Conservation (phyloP, 1,284 basidiomycete genomes). For the Jaminaea rosea region DNA sequence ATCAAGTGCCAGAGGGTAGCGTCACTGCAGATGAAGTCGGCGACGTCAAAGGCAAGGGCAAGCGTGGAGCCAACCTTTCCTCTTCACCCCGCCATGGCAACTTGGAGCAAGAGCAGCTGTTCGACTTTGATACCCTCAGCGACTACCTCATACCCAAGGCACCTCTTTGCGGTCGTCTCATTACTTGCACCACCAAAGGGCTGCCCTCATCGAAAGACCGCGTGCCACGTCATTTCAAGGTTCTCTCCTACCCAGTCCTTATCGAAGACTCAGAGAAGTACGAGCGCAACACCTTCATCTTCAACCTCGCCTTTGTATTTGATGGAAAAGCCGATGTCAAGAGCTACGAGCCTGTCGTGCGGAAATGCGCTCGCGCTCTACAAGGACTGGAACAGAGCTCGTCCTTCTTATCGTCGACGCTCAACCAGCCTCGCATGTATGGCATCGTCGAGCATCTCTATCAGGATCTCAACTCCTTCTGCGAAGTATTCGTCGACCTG, state of each 20-base stretch:
- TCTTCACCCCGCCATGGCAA: too few species aligned
- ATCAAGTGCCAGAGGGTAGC: conserved; percentile 79
- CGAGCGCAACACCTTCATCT: conserved; percentile 61
- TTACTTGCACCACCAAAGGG: conserved; percentile 57
- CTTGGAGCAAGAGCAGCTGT: conserved; percentile 52
- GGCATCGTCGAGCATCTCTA: conserved; percentile 90
- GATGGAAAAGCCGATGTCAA: conserved; percentile 74
- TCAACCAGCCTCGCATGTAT: conserved; percentile 64
- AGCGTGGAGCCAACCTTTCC: neutral
- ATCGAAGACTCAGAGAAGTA: conserved; percentile 34
- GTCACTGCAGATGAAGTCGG: conserved; percentile 55
- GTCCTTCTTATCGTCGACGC: conserved; percentile 68
- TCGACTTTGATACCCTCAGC: conserved; percentile 81
- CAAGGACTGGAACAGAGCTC: conserved; percentile 73
- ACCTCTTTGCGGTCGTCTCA: conserved; percentile 75
- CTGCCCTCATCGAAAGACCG: neutral
- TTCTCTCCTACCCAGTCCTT: conserved; percentile 35
- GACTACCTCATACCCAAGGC: conserved; percentile 88
- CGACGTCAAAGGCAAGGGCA: neutral
- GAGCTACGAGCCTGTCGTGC: conserved; percentile 89
- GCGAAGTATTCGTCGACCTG: conserved; percentile 43
- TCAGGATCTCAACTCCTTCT: conserved; percentile 89
- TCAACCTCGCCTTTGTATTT: conserved; percentile 88
- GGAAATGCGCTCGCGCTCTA: conserved; percentile 84
- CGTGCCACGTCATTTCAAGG: conserved; percentile 24